Base-by-base conservation (phyloP, 2,329 filamentous ascomycete species). In the Fusarium scirpi region DNA sequence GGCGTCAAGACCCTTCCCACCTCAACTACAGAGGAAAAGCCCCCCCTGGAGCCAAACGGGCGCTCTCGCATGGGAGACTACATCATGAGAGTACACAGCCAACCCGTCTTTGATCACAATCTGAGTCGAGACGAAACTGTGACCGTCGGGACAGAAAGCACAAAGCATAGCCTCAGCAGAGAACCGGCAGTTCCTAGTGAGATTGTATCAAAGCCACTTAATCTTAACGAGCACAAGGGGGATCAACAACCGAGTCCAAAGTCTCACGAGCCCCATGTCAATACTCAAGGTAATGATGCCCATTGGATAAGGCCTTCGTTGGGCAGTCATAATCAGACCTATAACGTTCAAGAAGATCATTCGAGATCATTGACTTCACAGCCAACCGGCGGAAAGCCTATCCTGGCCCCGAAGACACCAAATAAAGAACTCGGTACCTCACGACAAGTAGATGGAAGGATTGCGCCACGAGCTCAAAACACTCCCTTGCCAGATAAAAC, bases 191-290 rank as follows among this genome's bases (percentile, higher is more conserved):
- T 66, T 41, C 27, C 52, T 16, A 57, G 58, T 12, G 44, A 49
- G 22, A 44, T 43, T 41, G 57, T 62, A 22, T 29, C 52, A 47
- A 45, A 53, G 47, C 49, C 47, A 24, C 74, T 74, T 49, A 43
- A 51, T 41, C 52, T 76, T 52, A 45, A 29, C 8, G 34, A 53
- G 54, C 57, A 48, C 25, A 55, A 38, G 22, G 41, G 64, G 25
- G 60, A 65, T 40, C 58, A 52, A 44, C 57, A 67, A 16, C 34
- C 62, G 41, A 72, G 73, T 30, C 73, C 74, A 24, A 71, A 69
- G 47, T 63, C 70, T 40, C 66, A 72, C 44, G 43, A 60, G 25
- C 59, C 76, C 30, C 56, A 56, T 29, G 48, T 62, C 10, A 71
- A 74, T 62, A 29, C 66, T 53, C 62, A 54, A 53, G 64, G 52